These are phyloP conservation scores for Penicillium cataractarum DNA, from an alignment of 495 filamentous ascomycete genomes.

Conservation along the genomic window DNA sequence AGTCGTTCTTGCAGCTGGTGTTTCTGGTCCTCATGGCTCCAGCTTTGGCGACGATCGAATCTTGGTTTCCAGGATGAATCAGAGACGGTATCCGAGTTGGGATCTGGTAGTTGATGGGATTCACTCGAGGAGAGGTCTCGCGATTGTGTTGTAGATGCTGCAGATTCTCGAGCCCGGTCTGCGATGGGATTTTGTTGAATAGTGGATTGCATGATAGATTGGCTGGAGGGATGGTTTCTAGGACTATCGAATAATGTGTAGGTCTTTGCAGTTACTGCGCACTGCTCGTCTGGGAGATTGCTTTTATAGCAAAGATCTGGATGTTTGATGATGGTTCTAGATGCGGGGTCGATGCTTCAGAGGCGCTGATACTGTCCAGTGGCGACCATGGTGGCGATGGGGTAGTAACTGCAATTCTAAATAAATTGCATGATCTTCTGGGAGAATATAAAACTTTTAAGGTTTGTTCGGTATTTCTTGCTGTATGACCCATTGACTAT, in stretches of 20 bases:
- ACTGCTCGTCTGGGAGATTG: neutral
- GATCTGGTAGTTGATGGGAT: neutral
- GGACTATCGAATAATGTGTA: neutral
- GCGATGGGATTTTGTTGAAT: slow-evolving; percentile 11
- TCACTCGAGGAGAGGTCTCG: neutral
- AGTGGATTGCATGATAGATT: slow-evolving; percentile 17
- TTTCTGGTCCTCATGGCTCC: slow-evolving; percentile 42
- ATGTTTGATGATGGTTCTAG: neutral
- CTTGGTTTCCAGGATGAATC: slow-evolving; percentile 34
- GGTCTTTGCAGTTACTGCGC: neutral
- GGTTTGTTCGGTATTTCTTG: neutral
- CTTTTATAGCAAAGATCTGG: neutral
- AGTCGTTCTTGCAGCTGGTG: slow-evolving; percentile 39
- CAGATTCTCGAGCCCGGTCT: slow-evolving; percentile 13
- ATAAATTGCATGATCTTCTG: neutral
- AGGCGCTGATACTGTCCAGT: neutral
- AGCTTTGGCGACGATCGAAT: slow-evolving; percentile 36
- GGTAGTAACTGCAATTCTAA: neutral
- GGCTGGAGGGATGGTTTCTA: neutral
- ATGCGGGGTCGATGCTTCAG: slow-evolving; percentile 8
- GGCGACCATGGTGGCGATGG: slow-evolving; percentile 4
- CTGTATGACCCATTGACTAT: neutral
- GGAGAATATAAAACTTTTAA: too few species aligned
- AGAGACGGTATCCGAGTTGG: neutral
- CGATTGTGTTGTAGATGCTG: neutral